Evolutionary conservation across 495 filamentous ascomycete genomes (phyloP).

Genomic region (Viridothelium virens): DNA sequence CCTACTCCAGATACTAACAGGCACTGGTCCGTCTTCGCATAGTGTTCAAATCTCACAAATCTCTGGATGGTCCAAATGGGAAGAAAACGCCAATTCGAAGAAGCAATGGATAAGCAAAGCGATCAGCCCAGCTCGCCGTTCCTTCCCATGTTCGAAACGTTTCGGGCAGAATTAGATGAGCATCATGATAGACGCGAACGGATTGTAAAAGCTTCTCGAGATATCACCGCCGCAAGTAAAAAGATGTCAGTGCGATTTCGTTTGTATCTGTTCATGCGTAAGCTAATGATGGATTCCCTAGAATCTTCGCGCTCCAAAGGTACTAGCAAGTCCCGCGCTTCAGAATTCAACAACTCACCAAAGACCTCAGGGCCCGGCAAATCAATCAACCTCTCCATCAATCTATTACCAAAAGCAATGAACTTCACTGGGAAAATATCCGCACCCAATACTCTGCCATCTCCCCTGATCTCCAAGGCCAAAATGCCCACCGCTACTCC

Average conservation of each 20-base stretch:
- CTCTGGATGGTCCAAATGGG: conserved; percentile 17
- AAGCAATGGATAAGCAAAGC: conserved; percentile 18
- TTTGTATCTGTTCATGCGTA: not conserved
- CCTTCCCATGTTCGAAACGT: conserved; percentile 72
- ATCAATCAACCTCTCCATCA: conserved; percentile 56
- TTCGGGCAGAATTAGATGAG: conserved; percentile 82
- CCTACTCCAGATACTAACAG: too few relatives aligned
- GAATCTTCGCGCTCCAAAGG: conserved; percentile 91
- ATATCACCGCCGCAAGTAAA: conserved; percentile 90
- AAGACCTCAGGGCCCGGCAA: conserved; percentile 51
- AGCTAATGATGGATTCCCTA: conserved; percentile 31
- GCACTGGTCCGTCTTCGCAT: too few relatives aligned
- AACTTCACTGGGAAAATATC: conserved; percentile 59
- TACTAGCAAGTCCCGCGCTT: conserved; percentile 34
- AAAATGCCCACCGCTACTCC: conserved; percentile 78
- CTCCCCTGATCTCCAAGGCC: conserved; percentile 60
- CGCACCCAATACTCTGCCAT: conserved; percentile 56
- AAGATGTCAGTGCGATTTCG: conserved; percentile 63
- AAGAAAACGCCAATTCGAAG: conserved; percentile 23
- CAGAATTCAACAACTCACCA: conserved; percentile 11
- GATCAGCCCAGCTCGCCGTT: conserved; percentile 35
- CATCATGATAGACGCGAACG: conserved; percentile 89
- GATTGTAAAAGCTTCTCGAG: conserved; percentile 78
- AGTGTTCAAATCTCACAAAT: too few relatives aligned
- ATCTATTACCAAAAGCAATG: conserved; percentile 56